Percentiles rank a stretch among this genome's conserved stretches.
Evolutionary conservation across 306 rosid genomes (phyloP).

Genomic region (Inga oerstediana): DNA sequence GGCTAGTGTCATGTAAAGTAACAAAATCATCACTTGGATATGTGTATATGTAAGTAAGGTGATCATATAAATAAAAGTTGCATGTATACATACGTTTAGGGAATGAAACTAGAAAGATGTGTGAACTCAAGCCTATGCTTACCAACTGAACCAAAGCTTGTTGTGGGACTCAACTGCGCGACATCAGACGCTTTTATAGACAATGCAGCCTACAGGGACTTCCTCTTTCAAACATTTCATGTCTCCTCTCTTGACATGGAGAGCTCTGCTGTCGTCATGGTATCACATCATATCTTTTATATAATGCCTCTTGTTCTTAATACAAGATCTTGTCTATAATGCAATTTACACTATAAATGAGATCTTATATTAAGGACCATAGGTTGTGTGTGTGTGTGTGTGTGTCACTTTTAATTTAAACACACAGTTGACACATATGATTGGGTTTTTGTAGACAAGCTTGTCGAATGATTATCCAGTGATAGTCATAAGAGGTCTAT

Average conservation of each 20-base stretch:
- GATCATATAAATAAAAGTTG: not conserved
- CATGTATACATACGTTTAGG: conserved; percentile 12
- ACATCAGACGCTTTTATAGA: conserved; percentile 46
- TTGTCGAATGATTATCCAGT: conserved; percentile 52
- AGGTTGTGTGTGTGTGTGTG: no score
- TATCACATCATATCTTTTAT: not conserved
- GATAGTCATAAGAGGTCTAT: conserved; percentile 55
- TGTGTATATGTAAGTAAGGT: no score
- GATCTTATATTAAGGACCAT: no score
- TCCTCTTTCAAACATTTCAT: conserved; percentile 37
- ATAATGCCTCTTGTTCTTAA: no score
- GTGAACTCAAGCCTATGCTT: conserved; percentile 48
- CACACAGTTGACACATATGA: not conserved
- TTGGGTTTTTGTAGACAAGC: conserved; percentile 45
- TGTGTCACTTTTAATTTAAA: no score
- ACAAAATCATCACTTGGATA: no score
- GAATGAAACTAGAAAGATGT: conserved; percentile 40
- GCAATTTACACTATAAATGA: no score
- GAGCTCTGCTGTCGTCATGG: conserved; percentile 59
- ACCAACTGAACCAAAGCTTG: conserved; percentile 44
- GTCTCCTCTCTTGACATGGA: conserved; percentile 54
- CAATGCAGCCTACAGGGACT: conserved; percentile 58
- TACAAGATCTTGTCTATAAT: no score
- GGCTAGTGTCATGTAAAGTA: no score
- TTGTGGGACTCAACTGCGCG: conserved; percentile 47